Base-by-base conservation (phyloP, 208 protist genomes). In the Wallacemonas rigidus region DNA sequence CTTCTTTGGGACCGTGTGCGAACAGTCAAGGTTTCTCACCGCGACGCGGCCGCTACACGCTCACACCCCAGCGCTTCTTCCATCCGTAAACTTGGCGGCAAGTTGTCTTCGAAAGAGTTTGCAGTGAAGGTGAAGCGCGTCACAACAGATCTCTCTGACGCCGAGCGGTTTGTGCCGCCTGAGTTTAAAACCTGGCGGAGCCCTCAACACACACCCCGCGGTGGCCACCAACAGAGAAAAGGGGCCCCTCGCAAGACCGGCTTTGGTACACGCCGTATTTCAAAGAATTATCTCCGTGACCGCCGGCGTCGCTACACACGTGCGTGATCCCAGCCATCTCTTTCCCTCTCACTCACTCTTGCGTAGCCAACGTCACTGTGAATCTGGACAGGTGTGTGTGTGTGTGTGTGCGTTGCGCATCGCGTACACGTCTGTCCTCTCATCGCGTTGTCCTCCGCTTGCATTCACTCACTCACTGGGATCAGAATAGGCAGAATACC, bases 251-350 rank as follows among this genome's bases (percentile, higher is more conserved):
- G 71, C 44, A 77, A 71, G 51, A 71, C 86, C 56, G 76, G 64
- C 2, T 96, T 96, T 73, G 92, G 92, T 50, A 91, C 78, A 12
- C 83, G 82, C 0, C 77, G 86, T 15, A 94, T 96, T 70, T 88
- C 86, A 2, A 91, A 79, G 55, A 76, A 92, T 71, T 96, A 96
- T 73, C 68, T 94, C n/a, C 82, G 88, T 36, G 76, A 85, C 8
- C 89, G 87, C 48, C 79, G 82, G 7, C 83, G 79, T 36, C 86
- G 87, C 60, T 87, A 71, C 44, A 41, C 60, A 8, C 40, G 6
- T 14, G 50, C 5, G 60, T 65, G 60, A 65, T 0, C 3, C 39
- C 6, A 38, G 26, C 53, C 15, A 56, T 26, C 26, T 26, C 26
- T 26, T 26, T 26, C 26, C 26, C 26, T 26, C 26, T 26, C 26